Conservation (phyloP, 2,329 filamentous ascomycete species). For the Xylaria digitata region DNA sequence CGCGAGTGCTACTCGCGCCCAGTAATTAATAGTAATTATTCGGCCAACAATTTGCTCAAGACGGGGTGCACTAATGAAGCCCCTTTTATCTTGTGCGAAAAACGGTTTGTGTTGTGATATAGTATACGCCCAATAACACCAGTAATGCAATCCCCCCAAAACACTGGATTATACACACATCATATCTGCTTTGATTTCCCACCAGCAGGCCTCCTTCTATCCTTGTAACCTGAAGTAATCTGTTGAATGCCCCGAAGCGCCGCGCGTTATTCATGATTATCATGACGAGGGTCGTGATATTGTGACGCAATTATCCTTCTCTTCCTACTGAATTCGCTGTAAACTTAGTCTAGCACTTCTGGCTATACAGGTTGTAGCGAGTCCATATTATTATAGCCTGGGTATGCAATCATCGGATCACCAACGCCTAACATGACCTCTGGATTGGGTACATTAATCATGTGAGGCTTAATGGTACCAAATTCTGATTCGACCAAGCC, state of each 20-base stretch:
- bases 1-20: constrained; percentile 30
- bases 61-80: constrained; percentile 18
- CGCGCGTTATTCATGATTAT: constrained; percentile 31
- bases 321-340: neutral
- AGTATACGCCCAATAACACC: constrained; percentile 32
- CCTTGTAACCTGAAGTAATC: constrained; percentile 17
- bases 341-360: neutral
- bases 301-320: constrained; percentile 8
- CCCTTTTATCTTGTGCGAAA: constrained; percentile 24
- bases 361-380: constrained; percentile 45
- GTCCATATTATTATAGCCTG: constrained; percentile 62
- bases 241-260: constrained; percentile 27
- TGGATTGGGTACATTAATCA: constrained; percentile 63
- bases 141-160: constrained; percentile 28
- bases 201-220: constrained; percentile 26
- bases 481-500: constrained; percentile 64
- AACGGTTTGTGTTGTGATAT: constrained; percentile 15
- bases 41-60: constrained; percentile 26
- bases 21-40: constrained; percentile 40
- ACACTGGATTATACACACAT: constrained; percentile 29
- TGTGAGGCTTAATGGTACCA: constrained; percentile 66
- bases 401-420: constrained; percentile 67
- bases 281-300: constrained; percentile 18
- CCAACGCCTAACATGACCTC: constrained; percentile 68
- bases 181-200: constrained; percentile 15